A percentile compares a stretch with the other conserved stretches of the same genome.
Evolutionary conservation across 768 basidiomycete species (phyloP).

Genomic region (Coprinellus micaceus): DNA sequence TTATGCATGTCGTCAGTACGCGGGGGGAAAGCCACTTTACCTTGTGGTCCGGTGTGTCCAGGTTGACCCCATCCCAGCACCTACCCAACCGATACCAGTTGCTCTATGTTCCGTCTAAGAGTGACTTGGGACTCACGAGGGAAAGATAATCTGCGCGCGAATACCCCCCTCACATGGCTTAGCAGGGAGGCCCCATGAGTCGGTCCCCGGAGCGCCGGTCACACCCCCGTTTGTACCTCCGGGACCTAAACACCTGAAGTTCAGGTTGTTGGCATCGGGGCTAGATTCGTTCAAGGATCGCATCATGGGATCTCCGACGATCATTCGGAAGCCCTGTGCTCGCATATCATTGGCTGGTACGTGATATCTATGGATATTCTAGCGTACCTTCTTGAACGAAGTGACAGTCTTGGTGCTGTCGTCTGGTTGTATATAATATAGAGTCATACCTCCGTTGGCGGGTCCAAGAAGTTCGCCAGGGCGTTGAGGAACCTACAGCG

Average conservation of each 20-base stretch:
- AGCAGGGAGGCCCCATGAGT: not conserved
- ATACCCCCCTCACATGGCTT: not conserved
- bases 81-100: not conserved
- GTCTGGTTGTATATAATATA: constrained; percentile 1
- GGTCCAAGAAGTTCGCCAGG: not conserved
- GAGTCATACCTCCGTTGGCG: constrained; percentile 1
- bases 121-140: not conserved
- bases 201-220: not conserved
- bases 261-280: not conserved
- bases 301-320: constrained; percentile 3
- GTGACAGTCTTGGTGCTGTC: not conserved
- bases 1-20: too few relatives aligned
- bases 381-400: not conserved
- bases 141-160: not conserved
- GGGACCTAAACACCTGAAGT: not conserved
- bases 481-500: not conserved
- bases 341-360: too few relatives aligned
- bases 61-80: constrained; percentile 2
- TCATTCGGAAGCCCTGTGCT: constrained; percentile 5
- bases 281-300: not conserved
- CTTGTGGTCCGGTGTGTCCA: not conserved
- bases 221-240: not conserved
- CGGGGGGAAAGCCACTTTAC: not conserved
- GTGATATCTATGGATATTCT: too few relatives aligned
- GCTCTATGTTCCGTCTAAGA: too few relatives aligned